Base-by-base conservation (phyloP, 345 rosid species). In the Hypericum androsaemum region DNA sequence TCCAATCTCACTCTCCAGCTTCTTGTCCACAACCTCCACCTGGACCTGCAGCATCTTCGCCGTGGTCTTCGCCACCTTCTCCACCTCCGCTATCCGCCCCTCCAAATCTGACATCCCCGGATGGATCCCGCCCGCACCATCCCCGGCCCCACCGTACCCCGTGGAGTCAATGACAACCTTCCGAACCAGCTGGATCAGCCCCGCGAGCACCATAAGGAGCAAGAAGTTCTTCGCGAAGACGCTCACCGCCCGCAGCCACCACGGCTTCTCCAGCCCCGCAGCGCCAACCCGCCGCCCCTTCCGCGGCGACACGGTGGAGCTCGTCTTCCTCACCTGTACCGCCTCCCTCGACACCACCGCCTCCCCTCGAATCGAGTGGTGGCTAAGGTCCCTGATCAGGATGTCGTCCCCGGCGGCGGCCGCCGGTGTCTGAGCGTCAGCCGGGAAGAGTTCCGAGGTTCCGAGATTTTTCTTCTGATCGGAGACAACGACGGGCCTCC, bases 31-130 rank as follows among this genome's bases (percentile, higher is more conserved):
- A 12, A 76, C 88, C 16, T 92, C 97, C 45, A 92, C 76, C 62
- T 92, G 97, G 46, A 80, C 69, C 76, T 85, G 98, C 47, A 92
- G 77, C 71, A 80, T 78, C 48, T 58, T 79, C 10, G 79, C 64
- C 0, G 94, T 74, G 7, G 77, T 70, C 75, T 81, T 88, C 12
- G 85, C 41, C 12, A 82, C 60, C 12, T 73, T 73, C 75, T 88
- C 95, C 35, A 85, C 89, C 37, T 85, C 88, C n/a, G 86, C 74
- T 39, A 88, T 77, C 54, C 82, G 71, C 37, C 79, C 74, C 63
- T 83, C 90, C 9, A 88, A 64, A 54, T 81, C 95, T 4, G 84
- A 65, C 38, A 85, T 62, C 14, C 72, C 88, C 4, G 1, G 32
- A 4, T 22, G 32, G 32, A 22, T 4, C 32, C 1, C 32, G 4